A percentile compares a stretch with the other conserved stretches of the same genome.
Conservation (phyloP, 2,329 filamentous ascomycete species). For the Aspergillus sp. region DNA sequence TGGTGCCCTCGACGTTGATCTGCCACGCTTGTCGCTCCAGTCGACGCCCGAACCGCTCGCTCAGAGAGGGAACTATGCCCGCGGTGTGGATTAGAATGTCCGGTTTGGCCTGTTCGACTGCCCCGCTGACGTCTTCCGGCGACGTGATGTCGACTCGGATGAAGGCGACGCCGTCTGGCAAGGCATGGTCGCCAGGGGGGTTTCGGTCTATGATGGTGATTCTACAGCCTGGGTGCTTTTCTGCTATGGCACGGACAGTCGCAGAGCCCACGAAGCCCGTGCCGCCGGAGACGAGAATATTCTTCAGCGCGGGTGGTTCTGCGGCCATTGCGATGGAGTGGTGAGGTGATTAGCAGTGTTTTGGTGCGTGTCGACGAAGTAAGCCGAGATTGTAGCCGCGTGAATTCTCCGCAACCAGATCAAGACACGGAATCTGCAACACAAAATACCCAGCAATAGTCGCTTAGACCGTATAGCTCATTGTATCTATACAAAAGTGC, state of each 20-base stretch:
- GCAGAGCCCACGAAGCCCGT: conserved; percentile 33
- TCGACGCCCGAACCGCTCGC: conserved; percentile 28
- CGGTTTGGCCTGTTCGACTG: conserved; percentile 34
- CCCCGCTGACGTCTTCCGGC: conserved; percentile 15
- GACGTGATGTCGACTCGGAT: conserved; percentile 27
- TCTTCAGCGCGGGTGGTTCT: conserved; percentile 8
- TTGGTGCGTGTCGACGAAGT: neutral
- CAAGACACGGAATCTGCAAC: no score
- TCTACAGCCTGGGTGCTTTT: conserved; percentile 26
- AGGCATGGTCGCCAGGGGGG: conserved; percentile 19
- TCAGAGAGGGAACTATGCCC: conserved; percentile 34
- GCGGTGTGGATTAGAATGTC: conserved; percentile 48
- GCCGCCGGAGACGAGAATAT: conserved; percentile 29
- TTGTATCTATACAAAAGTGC: neutral
- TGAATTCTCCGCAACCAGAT: no score
- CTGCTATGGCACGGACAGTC: conserved; percentile 27
- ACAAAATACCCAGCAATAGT: no score
- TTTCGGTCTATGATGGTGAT: conserved; percentile 30
- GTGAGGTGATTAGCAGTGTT: neutral
- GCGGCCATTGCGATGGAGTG: conserved; percentile 6
- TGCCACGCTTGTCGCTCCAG: conserved; percentile 35
- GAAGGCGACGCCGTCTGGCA: conserved; percentile 17
- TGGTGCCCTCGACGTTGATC: conserved; percentile 48
- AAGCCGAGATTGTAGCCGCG: no score
- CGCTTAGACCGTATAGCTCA: no score